A percentile compares a stretch with the other conserved stretches of the same genome.
Conservation (phyloP, 2,329 filamentous ascomycete genomes). For the Neurospora sp. region DNA sequence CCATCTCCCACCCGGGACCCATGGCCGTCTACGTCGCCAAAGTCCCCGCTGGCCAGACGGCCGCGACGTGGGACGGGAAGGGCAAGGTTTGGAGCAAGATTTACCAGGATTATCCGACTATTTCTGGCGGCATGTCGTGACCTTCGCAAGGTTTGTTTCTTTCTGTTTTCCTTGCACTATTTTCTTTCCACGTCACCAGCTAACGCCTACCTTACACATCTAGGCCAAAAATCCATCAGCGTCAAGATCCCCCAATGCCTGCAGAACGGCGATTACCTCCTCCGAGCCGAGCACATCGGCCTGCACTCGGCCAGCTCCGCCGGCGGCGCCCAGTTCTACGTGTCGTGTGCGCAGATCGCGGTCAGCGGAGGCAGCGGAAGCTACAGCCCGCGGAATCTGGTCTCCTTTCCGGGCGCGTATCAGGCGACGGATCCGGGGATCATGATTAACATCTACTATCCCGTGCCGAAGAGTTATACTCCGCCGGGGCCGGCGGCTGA, state of each 20-base stretch:
- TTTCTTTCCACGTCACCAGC: no score
- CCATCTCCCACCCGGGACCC: conserved; percentile 31
- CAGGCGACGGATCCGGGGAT: conserved; percentile 30
- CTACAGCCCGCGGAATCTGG: conserved; percentile 25
- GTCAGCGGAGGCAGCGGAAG: conserved; percentile 32
- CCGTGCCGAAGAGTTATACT: conserved; percentile 28
- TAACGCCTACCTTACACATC: neutral
- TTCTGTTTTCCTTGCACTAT: neutral
- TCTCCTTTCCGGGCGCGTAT: conserved; percentile 34
- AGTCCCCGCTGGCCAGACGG: conserved; percentile 27
- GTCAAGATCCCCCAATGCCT: conserved; percentile 34
- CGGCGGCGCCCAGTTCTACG: conserved; percentile 36
- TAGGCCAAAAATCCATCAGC: conserved; percentile 20
- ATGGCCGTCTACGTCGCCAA: conserved; percentile 32
- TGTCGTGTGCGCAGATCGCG: conserved; percentile 31
- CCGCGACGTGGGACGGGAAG: conserved; percentile 27
- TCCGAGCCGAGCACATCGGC: conserved; percentile 38
- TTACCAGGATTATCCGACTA: conserved; percentile 29
- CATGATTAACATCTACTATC: conserved; percentile 34
- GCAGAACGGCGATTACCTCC: conserved; percentile 37
- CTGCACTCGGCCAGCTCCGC: conserved; percentile 31
- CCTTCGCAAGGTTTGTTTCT: conserved; percentile 24
- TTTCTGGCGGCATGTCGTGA: conserved; percentile 29
- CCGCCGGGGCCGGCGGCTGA: conserved; percentile 18
- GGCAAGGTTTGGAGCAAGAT: conserved; percentile 34